phyloP scores from a whole-genome alignment of 2,329 filamentous ascomycete species.

The Cordyceps cateniannulata region DNA sequence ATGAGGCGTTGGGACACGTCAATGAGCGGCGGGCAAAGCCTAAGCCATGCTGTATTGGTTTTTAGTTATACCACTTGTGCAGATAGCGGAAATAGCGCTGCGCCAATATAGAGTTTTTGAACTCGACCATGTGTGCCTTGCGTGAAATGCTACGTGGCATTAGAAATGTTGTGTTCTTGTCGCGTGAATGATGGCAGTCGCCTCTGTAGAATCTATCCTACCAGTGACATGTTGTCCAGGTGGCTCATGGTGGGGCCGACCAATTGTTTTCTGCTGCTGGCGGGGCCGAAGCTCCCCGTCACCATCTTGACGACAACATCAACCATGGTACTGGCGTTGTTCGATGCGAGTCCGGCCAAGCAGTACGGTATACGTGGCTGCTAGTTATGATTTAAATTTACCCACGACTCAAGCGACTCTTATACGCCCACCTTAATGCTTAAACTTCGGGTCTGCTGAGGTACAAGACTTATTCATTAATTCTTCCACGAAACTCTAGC shows the following conservation, averaged over 20 bases:
- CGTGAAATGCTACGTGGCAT: background rate
- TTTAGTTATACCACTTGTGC: slow-evolving; percentile 15
- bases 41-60: slow-evolving; percentile 10
- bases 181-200: too few relatives aligned
- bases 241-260: background rate
- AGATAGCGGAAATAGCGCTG: slow-evolving; percentile 14
- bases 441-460: too few relatives aligned
- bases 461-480: too few relatives aligned
- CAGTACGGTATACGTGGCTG: background rate
- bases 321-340: background rate
- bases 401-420: background rate
- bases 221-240: background rate
- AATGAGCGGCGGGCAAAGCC: background rate
- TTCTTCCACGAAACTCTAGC: background rate
- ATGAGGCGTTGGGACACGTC: slow-evolving; percentile 8
- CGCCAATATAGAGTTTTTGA: slow-evolving; percentile 15
- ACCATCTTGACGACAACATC: background rate
- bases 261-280: background rate
- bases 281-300: background rate
- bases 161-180: too few relatives aligned
- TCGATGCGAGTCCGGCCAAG: background rate
- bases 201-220: background rate
- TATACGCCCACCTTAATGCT: too few relatives aligned
- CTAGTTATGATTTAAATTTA: slow-evolving; percentile 1
- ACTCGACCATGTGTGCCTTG: slow-evolving; percentile 1